Percentiles rank a stretch among this genome's conserved stretches.
These are phyloP conservation scores for Fistulinella prunicolor DNA, from an alignment of 768 basidiomycete genomes.

Conservation along the genomic window DNA sequence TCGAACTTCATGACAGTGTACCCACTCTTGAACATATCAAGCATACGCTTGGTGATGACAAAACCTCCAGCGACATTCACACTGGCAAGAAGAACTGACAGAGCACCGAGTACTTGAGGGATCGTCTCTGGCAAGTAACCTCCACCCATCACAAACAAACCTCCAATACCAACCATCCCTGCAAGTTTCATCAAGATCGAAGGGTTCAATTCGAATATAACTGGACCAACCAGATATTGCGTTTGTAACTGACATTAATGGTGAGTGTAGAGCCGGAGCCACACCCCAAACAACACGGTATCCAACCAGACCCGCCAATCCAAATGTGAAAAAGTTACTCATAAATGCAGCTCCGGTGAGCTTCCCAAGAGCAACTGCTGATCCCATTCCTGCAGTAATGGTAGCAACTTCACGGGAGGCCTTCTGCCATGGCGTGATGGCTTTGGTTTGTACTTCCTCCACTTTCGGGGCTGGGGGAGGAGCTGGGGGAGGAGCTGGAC, in stretches of 20 bases:
- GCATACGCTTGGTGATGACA: constrained; percentile 87
- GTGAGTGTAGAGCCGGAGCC: constrained; percentile 83
- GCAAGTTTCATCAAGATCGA: not conserved
- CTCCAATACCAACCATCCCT: constrained; percentile 80
- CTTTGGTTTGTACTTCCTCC: constrained; percentile 42
- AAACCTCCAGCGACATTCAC: constrained; percentile 89
- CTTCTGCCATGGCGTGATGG: constrained; percentile 87
- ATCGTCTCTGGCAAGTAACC: constrained; percentile 79
- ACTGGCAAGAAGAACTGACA: constrained; percentile 83
- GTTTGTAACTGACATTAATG: constrained; percentile 89
- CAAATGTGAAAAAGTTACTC: constrained; percentile 87
- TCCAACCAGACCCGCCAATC: constrained; percentile 80
- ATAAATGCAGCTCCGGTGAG: constrained; percentile 80
- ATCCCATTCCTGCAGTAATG: constrained; percentile 75
- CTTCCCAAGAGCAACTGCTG: constrained; percentile 70
- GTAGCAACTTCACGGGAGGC: constrained; percentile 69
- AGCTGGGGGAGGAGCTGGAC: constrained; percentile 61
- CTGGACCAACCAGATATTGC: constrained; percentile 68
- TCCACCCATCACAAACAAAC: constrained; percentile 89
- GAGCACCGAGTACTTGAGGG: constrained; percentile 74
- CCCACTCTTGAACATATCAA: constrained; percentile 89
- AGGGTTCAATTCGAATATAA: constrained; percentile 7
- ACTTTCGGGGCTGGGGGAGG: constrained; percentile 51
- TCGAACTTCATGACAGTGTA: not conserved
- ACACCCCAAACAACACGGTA: constrained; percentile 92